Evolutionary conservation across 164 flowering plant species (phyloP), one percentile per base, ranked within the genome.

Genomic region (Hamamelis virginiana): DNA sequence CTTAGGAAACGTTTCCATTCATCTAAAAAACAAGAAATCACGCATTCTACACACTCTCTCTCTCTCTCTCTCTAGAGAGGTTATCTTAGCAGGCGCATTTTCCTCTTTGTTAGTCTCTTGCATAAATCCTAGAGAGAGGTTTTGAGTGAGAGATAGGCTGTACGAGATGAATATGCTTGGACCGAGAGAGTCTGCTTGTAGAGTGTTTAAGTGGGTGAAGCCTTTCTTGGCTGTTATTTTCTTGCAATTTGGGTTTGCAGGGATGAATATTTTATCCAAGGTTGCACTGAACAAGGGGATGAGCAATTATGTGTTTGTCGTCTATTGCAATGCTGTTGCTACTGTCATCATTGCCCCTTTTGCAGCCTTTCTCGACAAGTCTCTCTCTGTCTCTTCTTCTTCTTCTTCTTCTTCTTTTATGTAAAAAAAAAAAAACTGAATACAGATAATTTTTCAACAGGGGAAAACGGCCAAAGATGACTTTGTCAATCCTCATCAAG

Each of bases 261-360:
- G 94, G 4, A 85, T 89, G 91, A 90, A 88, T 52, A 67, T 89
- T 56, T 72, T 89, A 12, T 82, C 85, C 13, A 89, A 86, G 74
- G 80, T 83, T 57, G 94, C 90, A 11, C 64, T 87, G 18, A 86
- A 86, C 74, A 65, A 82, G 26, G 94, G 91, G n/a, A 81, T 87
- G 89, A 87, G 87, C 78, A 86, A 80, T 47, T 87, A 84, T 48
- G 89, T 85, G 0, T 81, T 84, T 18, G 84, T 83, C 0, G 92
- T 86, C 59, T 89, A 89, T 51, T 86, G 91, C 15, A 89, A 89
- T 50, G 87, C 80, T 6, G 70, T 85, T 59, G 94, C 94, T 67
- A 78, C 84, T 9, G 18, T 76, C 18, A 81, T 80, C 72, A 85
- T 86, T 8, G 80, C 88, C 19, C 94, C 94, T 57, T 87, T 89